Percentiles rank a stretch among this genome's conserved stretches.
Evolutionary conservation across 345 rosid genomes (phyloP).

Genomic region (Syzygium aromaticum): DNA sequence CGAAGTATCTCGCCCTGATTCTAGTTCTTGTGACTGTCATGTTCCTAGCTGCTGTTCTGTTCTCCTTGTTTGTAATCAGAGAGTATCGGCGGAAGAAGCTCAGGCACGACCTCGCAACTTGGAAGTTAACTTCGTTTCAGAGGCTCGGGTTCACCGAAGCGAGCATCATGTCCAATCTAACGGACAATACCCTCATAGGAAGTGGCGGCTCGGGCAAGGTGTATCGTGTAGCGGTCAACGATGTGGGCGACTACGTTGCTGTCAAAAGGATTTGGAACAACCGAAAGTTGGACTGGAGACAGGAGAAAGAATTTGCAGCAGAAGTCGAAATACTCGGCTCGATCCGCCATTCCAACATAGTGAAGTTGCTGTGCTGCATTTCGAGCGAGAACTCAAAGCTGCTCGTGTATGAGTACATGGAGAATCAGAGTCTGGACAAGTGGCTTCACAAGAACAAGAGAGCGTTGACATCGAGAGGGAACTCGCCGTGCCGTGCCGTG

Average conservation of each 20-base stretch:
- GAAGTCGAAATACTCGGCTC: slow-evolving; percentile 75
- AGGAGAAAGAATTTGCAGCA: slow-evolving; percentile 66
- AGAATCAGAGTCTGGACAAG: slow-evolving; percentile 73
- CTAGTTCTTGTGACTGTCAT: slow-evolving; percentile 26
- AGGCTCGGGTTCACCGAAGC: slow-evolving; percentile 53
- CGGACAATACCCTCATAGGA: slow-evolving; percentile 71
- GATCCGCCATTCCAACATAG: slow-evolving; percentile 76
- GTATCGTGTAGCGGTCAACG: slow-evolving; percentile 35
- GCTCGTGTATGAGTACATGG: slow-evolving; percentile 86
- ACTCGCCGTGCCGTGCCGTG: slow-evolving; percentile 6
- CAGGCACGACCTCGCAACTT: slow-evolving; percentile 26
- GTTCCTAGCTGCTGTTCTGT: slow-evolving; percentile 14
- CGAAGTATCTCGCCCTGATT: slow-evolving; percentile 38
- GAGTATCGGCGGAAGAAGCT: slow-evolving; percentile 35
- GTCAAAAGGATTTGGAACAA: slow-evolving; percentile 78
- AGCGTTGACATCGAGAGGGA: not conserved
- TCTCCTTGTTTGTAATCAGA: slow-evolving; percentile 31
- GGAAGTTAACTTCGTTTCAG: slow-evolving; percentile 87
- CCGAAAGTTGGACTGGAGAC: slow-evolving; percentile 36
- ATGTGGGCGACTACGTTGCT: slow-evolving; percentile 50
- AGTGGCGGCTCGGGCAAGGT: slow-evolving; percentile 94
- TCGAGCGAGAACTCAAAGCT: slow-evolving; percentile 80
- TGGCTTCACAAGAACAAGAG: slow-evolving; percentile 75
- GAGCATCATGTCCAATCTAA: slow-evolving; percentile 48
- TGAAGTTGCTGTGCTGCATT: slow-evolving; percentile 78